These are phyloP conservation scores for Chenopodium suecicum DNA, from an alignment of 148 eudicot genomes.

Conservation along the genomic window DNA sequence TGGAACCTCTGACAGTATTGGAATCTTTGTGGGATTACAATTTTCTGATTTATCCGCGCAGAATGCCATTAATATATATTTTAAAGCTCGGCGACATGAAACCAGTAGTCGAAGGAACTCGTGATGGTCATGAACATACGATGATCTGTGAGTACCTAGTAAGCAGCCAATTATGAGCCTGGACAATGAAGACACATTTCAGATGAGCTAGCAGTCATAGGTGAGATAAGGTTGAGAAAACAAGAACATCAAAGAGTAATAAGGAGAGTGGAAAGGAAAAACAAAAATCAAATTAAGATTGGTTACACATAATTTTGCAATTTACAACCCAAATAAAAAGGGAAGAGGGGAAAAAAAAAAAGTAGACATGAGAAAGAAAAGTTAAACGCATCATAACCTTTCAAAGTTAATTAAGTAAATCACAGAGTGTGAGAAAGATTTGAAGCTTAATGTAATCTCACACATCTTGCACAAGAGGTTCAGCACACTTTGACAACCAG, in stretches of 20 bases:
- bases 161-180: slow-evolving; percentile 68
- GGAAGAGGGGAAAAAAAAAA: not conserved
- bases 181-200: slow-evolving; percentile 32
- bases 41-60: slow-evolving; percentile 45
- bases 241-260: not conserved
- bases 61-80: slow-evolving; percentile 42
- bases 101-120: slow-evolving; percentile 60
- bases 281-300: not conserved
- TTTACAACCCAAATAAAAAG: not conserved
- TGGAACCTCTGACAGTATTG: slow-evolving; percentile 38
- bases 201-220: not conserved
- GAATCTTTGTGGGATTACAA: slow-evolving; percentile 32
- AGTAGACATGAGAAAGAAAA: not conserved
- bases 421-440: slow-evolving; percentile 48
- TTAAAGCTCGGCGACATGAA: slow-evolving; percentile 68
- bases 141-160: slow-evolving; percentile 35
- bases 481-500: slow-evolving; percentile 52
- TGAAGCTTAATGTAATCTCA: slow-evolving; percentile 44
- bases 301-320: not conserved
- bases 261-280: not conserved
- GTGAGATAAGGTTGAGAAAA: slow-evolving; percentile 2
- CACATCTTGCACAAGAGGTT: slow-evolving; percentile 58
- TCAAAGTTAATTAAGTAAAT: slow-evolving; percentile 69
- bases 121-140: slow-evolving; percentile 26
- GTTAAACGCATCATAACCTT: slow-evolving; percentile 42